Conservation (phyloP, 768 basidiomycete genomes). For the Phylloporus rhodoxanthus region DNA sequence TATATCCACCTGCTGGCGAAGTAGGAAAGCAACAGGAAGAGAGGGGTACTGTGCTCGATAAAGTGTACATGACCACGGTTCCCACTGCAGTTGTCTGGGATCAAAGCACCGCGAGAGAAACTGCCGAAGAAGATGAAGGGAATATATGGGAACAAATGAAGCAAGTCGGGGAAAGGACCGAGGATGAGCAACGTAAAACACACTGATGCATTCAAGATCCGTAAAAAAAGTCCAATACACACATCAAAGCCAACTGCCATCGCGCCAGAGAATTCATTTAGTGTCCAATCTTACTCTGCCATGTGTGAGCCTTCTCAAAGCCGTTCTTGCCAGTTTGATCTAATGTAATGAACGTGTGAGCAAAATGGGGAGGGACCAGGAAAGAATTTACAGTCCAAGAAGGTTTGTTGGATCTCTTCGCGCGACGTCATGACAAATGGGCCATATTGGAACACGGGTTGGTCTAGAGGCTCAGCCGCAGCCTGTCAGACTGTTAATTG, state of each 20-base stretch:
- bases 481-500: constrained; percentile 37
- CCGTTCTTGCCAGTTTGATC: constrained; percentile 77
- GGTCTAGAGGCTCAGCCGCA: constrained; percentile 85
- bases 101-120: constrained; percentile 24
- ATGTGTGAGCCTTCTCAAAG: constrained; percentile 83
- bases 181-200: constrained; percentile 11
- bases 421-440: constrained; percentile 82
- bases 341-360: constrained; percentile 24
- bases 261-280: not conserved
- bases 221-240: not conserved
- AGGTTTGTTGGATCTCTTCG: constrained; percentile 75
- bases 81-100: constrained; percentile 69
- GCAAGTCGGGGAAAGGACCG: constrained; percentile 39
- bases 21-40: constrained; percentile 46
- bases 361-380: not conserved
- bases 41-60: constrained; percentile 59
- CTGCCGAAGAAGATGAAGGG: constrained; percentile 40
- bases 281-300: constrained; percentile 77
- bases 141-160: constrained; percentile 69
- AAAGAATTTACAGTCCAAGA: constrained; percentile 63
- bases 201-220: not conserved
- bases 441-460: constrained; percentile 81
- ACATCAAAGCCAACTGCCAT: not conserved
- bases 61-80: constrained; percentile 53
- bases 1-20: constrained; percentile 44